phyloP scores from a whole-genome alignment of 768 basidiomycete species.

The Mycena venus region DNA sequence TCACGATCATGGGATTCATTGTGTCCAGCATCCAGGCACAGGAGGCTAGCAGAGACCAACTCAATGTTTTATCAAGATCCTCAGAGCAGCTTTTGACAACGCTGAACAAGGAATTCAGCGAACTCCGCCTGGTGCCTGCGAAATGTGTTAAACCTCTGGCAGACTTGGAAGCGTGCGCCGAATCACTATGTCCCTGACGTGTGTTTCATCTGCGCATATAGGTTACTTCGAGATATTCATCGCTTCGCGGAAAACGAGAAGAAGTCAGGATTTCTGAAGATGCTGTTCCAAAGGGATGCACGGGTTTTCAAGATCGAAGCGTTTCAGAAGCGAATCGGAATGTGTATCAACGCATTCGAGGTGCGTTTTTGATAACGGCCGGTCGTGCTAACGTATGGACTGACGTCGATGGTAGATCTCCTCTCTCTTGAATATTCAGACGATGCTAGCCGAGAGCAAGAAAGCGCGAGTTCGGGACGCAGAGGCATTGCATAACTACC shows the following conservation, averaged over 20 bases:
- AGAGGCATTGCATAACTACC: no score
- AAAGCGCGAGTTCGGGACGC: no score
- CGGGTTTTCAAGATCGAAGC: neutral
- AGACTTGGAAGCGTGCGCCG: neutral
- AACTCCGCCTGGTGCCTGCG: neutral
- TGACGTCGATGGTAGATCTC: neutral
- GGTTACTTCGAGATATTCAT: neutral
- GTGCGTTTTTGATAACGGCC: neutral
- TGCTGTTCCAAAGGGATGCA: slow-evolving; percentile 4
- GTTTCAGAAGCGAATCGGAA: neutral
- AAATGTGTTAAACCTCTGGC: neutral
- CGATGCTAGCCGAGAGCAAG: no score
- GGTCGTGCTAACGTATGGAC: neutral
- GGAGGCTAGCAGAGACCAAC: slow-evolving; percentile 1
- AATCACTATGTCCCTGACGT: neutral
- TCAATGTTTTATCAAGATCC: neutral
- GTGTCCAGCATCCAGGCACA: neutral
- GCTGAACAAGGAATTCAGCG: slow-evolving; percentile 11
- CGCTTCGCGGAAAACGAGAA: neutral
- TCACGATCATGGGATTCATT: neutral
- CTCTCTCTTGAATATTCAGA: neutral
- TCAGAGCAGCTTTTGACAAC: slow-evolving; percentile 9
- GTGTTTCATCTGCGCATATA: neutral
- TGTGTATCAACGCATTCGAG: neutral
- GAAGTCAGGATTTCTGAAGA: neutral